These are phyloP conservation scores for Elongisporangium prolatum DNA, from an alignment of 352 stramenopile genomes.

Conservation along the genomic window DNA sequence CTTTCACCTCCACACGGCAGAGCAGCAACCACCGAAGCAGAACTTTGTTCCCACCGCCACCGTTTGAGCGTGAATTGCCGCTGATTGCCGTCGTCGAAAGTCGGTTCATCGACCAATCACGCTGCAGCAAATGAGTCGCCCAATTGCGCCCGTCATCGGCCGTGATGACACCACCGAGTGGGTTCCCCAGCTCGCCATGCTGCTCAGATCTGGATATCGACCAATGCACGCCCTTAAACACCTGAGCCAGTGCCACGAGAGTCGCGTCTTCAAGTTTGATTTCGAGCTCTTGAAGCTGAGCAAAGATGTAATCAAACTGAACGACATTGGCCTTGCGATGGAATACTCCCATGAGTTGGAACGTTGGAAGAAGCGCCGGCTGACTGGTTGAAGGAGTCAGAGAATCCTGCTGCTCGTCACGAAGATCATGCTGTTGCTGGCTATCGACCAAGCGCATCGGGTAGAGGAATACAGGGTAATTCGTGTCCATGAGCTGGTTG, in stretches of 20 bases:
- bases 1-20: slow-evolving; percentile 82
- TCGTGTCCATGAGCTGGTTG: slow-evolving; percentile 82
- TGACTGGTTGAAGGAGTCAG: slow-evolving; percentile 6
- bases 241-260: slow-evolving; percentile 68
- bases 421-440: slow-evolving; percentile 54
- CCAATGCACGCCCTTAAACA: slow-evolving; percentile 74
- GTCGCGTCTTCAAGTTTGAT: slow-evolving; percentile 82
- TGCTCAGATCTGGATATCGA: slow-evolving; percentile 19
- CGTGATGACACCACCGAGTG: neutral
- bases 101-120: slow-evolving; percentile 50
- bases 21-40: slow-evolving; percentile 74
- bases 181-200: slow-evolving; percentile 9
- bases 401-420: neutral
- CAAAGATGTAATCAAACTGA: slow-evolving; percentile 86
- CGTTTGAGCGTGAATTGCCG: slow-evolving; percentile 21
- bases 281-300: slow-evolving; percentile 81
- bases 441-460: slow-evolving; percentile 64
- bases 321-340: slow-evolving; percentile 54
- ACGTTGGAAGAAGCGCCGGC: slow-evolving; percentile 57
- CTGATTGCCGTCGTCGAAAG: slow-evolving; percentile 25
- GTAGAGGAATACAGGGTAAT: slow-evolving; percentile 74
- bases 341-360: slow-evolving; percentile 82
- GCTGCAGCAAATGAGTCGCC: slow-evolving; percentile 46
- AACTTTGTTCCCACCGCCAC: slow-evolving; percentile 65
- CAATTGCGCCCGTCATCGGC: slow-evolving; percentile 8